These are phyloP conservation scores for Alternaria rosae DNA, from an alignment of 2,329 filamentous ascomycete genomes.

Conservation along the genomic window DNA sequence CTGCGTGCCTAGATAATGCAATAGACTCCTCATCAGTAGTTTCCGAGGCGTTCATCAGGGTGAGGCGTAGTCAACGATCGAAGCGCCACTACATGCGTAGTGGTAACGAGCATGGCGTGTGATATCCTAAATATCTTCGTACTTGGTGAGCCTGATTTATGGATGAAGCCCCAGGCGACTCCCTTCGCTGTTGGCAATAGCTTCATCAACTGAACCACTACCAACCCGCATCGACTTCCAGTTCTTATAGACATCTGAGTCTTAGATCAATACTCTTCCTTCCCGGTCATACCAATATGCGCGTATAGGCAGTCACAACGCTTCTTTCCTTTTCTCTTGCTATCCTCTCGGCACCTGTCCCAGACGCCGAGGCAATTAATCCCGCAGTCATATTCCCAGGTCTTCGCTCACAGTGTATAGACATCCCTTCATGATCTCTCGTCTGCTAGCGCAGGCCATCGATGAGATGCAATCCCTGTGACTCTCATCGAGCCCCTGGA, in stretches of 20 bases:
- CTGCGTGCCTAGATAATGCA: neutral
- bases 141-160: neutral
- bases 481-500: neutral
- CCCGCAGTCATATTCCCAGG: neutral
- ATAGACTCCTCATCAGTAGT: neutral
- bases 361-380: neutral
- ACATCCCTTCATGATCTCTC: neutral
- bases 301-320: neutral
- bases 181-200: neutral
- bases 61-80: neutral
- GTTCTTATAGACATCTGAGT: too few species aligned
- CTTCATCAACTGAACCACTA: neutral
- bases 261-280: neutral
- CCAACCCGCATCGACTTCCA: too few species aligned
- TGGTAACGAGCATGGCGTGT: neutral
- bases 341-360: neutral
- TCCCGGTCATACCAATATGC: neutral
- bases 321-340: neutral
- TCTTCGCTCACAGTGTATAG: neutral
- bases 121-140: accelerated
- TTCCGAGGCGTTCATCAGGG: neutral
- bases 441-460: neutral
- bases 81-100: neutral
- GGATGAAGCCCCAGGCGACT: neutral
- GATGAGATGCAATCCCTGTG: neutral